Evolutionary conservation across 257 asterid genomes (phyloP).

Genomic region (Cynanchum wilfordii): DNA sequence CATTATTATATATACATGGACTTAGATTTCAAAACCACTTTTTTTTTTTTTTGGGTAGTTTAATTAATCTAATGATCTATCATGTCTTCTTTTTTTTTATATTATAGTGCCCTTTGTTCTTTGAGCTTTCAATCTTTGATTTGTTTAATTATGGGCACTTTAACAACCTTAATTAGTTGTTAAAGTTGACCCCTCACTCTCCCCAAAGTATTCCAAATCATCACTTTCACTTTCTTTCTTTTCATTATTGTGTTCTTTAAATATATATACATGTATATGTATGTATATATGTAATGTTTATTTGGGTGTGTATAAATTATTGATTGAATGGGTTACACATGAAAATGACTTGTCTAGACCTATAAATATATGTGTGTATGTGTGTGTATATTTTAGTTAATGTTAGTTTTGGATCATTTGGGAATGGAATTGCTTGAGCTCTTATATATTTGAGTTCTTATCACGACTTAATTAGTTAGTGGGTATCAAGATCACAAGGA

Average conservation of each 20-base stretch:
- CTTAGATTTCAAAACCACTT: slow-evolving; percentile 34
- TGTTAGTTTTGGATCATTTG: background rate
- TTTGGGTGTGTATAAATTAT: background rate
- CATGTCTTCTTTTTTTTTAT: slow-evolving; percentile 7
- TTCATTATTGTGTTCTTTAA: background rate
- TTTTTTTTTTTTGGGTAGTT: background rate
- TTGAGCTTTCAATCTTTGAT: slow-evolving; percentile 24
- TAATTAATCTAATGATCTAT: too few species aligned
- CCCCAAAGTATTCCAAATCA: slow-evolving; percentile 7
- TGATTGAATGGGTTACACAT: slow-evolving; percentile 4
- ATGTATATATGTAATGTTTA: background rate
- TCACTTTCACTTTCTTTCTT: slow-evolving; percentile 1
- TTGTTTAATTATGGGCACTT: slow-evolving; percentile 37
- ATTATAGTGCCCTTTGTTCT: slow-evolving; percentile 1
- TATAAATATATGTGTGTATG: too few species aligned
- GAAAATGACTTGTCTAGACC: slow-evolving; percentile 17
- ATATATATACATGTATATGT: too few species aligned
- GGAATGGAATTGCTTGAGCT: slow-evolving; percentile 12
- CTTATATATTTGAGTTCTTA: slow-evolving; percentile 13
- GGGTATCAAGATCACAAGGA: too few species aligned
- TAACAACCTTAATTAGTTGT: slow-evolving; percentile 31
- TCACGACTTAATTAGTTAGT: slow-evolving; percentile 9
- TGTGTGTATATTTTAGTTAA: background rate
- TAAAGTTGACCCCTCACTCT: slow-evolving; percentile 13
- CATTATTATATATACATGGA: slow-evolving; percentile 33